Conservation (phyloP, 208 protist species). For the Kentomonas sorsogonicus region DNA sequence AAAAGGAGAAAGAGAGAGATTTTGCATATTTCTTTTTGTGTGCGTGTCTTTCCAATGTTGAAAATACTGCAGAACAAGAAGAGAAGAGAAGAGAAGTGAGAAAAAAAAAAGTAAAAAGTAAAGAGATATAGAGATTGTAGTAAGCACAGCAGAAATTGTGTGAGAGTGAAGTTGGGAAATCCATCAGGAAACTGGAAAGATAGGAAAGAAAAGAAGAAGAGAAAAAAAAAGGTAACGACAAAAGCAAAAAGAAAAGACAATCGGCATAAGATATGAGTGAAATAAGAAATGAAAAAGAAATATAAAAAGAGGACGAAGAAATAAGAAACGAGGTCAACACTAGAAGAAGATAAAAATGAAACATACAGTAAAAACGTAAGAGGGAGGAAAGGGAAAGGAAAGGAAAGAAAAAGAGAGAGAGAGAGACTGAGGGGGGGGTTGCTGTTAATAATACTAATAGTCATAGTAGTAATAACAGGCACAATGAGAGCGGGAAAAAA, state of each 20-base stretch:
- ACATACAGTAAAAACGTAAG: neutral
- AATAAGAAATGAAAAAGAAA: neutral
- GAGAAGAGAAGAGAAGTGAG: constrained; percentile 14
- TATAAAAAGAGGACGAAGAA: neutral
- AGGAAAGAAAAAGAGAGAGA: too few relatives aligned
- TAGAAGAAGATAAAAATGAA: neutral
- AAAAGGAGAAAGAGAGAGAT: neutral
- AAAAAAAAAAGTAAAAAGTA: constrained; percentile 12
- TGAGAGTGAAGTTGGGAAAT: neutral
- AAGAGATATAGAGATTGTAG: too few relatives aligned
- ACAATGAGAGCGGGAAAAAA: too few relatives aligned
- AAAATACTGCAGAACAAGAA: too few relatives aligned
- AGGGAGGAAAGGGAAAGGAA: too few relatives aligned
- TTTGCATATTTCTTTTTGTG: too few relatives aligned
- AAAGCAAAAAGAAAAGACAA: constrained; percentile 8
- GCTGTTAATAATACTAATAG: too few relatives aligned
- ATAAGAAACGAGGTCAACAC: neutral
- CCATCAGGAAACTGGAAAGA: constrained; percentile 7
- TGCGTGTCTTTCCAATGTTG: too few relatives aligned
- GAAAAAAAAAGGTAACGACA: constrained; percentile 5
- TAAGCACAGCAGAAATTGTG: too few relatives aligned
- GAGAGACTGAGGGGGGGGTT: too few relatives aligned
- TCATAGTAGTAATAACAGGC: too few relatives aligned
- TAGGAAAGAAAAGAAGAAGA: constrained; percentile 15
- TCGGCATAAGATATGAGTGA: constrained; percentile 1